phyloP scores from a whole-genome alignment of 768 basidiomycete genomes.

The Phanerochaete carnosa region DNA sequence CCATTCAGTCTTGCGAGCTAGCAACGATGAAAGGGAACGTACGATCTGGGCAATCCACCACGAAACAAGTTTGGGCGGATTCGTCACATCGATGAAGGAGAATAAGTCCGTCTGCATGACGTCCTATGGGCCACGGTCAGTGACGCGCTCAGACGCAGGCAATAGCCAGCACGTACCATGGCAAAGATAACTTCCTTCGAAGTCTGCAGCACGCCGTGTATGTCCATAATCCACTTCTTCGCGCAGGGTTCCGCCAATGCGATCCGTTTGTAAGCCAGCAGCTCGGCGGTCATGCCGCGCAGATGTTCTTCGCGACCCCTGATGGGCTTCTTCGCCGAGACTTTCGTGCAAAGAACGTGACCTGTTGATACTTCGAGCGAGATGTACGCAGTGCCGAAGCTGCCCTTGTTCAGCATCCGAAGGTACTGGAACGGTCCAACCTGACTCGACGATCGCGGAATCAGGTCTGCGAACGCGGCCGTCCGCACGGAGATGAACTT shows the following conservation, averaged over 20 bases:
- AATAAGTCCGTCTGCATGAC: conserved; percentile 15
- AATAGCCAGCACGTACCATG: conserved; percentile 16
- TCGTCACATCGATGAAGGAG: conserved; percentile 1
- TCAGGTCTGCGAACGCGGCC: neutral
- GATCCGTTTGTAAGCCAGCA: conserved; percentile 23
- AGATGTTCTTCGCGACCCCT: conserved; percentile 1
- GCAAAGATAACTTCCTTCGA: conserved; percentile 19
- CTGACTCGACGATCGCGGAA: neutral
- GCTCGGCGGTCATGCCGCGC: conserved; percentile 15
- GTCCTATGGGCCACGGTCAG: conserved; percentile 12
- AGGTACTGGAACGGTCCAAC: conserved; percentile 21
- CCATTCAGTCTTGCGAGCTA: neutral
- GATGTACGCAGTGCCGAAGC: conserved; percentile 18
- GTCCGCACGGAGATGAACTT: conserved; percentile 1
- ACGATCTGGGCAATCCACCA: conserved; percentile 28
- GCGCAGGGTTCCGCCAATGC: conserved; percentile 14
- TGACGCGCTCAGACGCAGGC: neutral
- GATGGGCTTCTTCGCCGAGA: conserved; percentile 15
- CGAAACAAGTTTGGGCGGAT: neutral
- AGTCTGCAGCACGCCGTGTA: conserved; percentile 24
- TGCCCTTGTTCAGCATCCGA: conserved; percentile 15
- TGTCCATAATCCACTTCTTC: conserved; percentile 22
- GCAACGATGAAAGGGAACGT: conserved; percentile 8
- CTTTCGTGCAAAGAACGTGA: conserved; percentile 20
- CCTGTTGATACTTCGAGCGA: conserved; percentile 16